Percentiles rank a stretch among this genome's conserved stretches.
Conservation (phyloP, 345 rosid genomes). For the Eucalyptus urophylla region DNA sequence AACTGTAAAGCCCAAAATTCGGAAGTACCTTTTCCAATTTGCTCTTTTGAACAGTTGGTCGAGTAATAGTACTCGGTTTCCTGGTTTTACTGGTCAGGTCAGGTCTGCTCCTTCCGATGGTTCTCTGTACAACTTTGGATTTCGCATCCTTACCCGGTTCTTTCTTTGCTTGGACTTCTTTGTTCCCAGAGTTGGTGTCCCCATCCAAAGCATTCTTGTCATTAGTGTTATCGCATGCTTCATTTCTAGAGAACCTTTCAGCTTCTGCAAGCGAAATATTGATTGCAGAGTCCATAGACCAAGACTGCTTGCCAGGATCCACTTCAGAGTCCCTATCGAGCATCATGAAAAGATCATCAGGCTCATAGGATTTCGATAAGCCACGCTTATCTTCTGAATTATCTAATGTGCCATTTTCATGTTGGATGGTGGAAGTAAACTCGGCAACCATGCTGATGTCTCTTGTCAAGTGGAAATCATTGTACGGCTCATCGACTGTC, state of each 20-base stretch:
- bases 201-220: constrained; percentile 11
- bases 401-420: constrained; percentile 11
- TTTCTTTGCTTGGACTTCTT: constrained; percentile 15
- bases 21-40: constrained; percentile 56
- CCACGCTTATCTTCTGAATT: constrained; percentile 17
- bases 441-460: constrained; percentile 60
- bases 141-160: constrained; percentile 16
- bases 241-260: constrained; percentile 12
- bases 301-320: constrained; percentile 22
- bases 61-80: constrained; percentile 35
- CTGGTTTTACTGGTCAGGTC: constrained; percentile 19
- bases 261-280: constrained; percentile 43
- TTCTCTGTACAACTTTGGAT: constrained; percentile 16
- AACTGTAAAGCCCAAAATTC: neutral
- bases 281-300: constrained; percentile 35
- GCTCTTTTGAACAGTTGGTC: constrained; percentile 61
- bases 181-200: constrained; percentile 4
- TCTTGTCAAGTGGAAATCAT: constrained; percentile 45
- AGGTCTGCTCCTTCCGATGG: constrained; percentile 11
- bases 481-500: constrained; percentile 19
- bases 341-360: constrained; percentile 55
- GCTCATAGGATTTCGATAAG: constrained; percentile 16
- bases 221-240: constrained; percentile 7
- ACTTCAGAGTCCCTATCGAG: constrained; percentile 37
- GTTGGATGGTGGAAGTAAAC: constrained; percentile 18